These are phyloP conservation scores for Kregervanrija pseudodelftensis DNA, from an alignment of 805 yeast species.

Conservation along the genomic window DNA sequence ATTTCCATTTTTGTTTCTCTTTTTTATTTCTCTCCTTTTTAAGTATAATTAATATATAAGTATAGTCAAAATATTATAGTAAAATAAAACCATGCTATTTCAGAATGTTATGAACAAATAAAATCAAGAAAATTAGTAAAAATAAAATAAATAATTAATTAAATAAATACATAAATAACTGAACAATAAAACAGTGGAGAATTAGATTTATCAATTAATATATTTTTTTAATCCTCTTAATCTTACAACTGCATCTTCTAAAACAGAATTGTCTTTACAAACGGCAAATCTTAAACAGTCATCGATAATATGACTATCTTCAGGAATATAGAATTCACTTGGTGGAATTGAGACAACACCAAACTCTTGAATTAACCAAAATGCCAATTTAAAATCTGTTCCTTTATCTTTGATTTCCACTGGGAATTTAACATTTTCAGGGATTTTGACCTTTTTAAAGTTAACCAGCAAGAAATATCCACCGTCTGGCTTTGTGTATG, in stretches of 20 bases:
- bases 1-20: background rate
- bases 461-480: slow-evolving; percentile 90
- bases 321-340: slow-evolving; percentile 78
- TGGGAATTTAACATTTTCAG: slow-evolving; percentile 58
- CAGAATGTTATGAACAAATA: too few species aligned
- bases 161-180: background rate
- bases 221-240: slow-evolving; percentile 64
- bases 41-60: background rate
- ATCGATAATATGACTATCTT: slow-evolving; percentile 70
- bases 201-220: slow-evolving; percentile 24
- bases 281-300: slow-evolving; percentile 89
- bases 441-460: slow-evolving; percentile 74
- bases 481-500: slow-evolving; percentile 89
- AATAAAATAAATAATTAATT: background rate
- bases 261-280: slow-evolving; percentile 80
- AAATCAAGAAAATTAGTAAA: background rate
- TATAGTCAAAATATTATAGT: background rate
- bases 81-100: too few species aligned
- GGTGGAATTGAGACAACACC: slow-evolving; percentile 98
- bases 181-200: background rate
- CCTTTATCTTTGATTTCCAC: slow-evolving; percentile 61
- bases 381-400: slow-evolving; percentile 80
- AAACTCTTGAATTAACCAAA: slow-evolving; percentile 86
- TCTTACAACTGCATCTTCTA: slow-evolving; percentile 76
- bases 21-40: background rate